Evolutionary conservation across 257 asterid species (phyloP).

Genomic region (Solanum etuberosum): DNA sequence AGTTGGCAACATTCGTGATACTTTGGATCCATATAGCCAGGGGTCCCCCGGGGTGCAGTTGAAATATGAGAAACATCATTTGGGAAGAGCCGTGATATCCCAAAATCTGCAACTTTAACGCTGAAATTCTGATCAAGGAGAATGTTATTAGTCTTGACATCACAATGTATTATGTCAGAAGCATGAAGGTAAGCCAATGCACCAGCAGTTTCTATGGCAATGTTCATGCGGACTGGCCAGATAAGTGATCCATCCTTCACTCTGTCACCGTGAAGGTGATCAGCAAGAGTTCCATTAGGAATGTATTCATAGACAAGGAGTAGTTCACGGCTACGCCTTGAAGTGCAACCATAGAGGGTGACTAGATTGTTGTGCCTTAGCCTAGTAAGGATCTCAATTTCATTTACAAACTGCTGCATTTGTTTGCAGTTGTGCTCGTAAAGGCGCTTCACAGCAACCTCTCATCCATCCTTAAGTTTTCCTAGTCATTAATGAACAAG

Average conservation of each 20-base stretch:
- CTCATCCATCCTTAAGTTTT: background rate
- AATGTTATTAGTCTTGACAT: background rate
- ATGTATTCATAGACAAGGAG: background rate
- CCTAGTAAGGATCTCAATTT: constrained; percentile 1
- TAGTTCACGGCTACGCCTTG: background rate
- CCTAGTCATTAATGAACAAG: background rate
- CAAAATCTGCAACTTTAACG: constrained; percentile 1
- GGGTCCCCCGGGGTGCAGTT: background rate
- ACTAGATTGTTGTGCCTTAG: constrained; percentile 1
- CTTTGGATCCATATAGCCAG: background rate
- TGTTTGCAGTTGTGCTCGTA: background rate
- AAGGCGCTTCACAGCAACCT: background rate
- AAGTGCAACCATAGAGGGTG: background rate
- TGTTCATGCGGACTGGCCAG: background rate
- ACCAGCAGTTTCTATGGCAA: background rate
- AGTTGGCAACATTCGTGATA: background rate
- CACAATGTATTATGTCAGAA: background rate
- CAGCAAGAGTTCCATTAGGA: background rate
- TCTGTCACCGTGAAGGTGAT: background rate
- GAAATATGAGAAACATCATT: background rate
- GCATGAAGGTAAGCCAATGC: background rate
- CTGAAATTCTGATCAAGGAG: background rate
- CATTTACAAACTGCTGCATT: background rate
- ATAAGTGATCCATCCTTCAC: background rate
- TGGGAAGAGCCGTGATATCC: background rate